Base-by-base conservation (phyloP, 495 filamentous ascomycete species). In the Penicillium maclennaniae region DNA sequence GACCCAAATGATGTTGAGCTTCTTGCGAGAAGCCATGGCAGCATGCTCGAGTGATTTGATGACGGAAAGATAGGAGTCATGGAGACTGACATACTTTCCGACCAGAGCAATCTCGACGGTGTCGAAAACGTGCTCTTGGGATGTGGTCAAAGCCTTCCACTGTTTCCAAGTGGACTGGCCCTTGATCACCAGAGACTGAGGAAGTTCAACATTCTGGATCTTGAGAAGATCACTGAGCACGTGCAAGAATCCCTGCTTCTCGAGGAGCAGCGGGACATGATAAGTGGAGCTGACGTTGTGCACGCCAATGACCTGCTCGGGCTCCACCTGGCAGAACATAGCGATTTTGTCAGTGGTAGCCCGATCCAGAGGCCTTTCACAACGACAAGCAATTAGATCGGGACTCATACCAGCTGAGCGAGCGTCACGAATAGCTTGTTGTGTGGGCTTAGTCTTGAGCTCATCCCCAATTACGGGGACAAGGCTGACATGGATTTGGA, bases 381-480 rank as follows among this genome's bases (percentile, higher is more conserved):
- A 97, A 50, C 93, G 89, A 65, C 93, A 97, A 9, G 93, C 92
- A 71, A 96, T 92, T 59, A 96, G 68, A 68, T 97, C 92, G 10
- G 93, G 92, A 49, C 83, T 83, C 49, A 97, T 66, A 60, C 92
- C 92, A 58, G 86, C 84, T 53, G 83, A 88, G 43, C 91, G 80
- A 34, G 87, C 85, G 53, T 87, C 82, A 58, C 83, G 85, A 66
- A 96, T 90, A 37, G 92, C 89, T 55, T 87, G 80, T 67, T 97
- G 93, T 0, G 92, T 97, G 1, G 93, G 92, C 70, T 97, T 97
- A 14, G 91, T 97, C 83, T 97, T 97, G 72, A 93, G 82, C 73
- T 97, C 92, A 39, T 50, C 54, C 17, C 53, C 53, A 42, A 84
- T 61, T 42, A 60, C 56, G 5, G 63, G 63, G 71, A 60, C 58